Evolutionary conservation across 1,139 yeast genomes (phyloP), one percentile per base, ranked within the genome.

Genomic region (Lodderomyces orthopsilosis): DNA sequence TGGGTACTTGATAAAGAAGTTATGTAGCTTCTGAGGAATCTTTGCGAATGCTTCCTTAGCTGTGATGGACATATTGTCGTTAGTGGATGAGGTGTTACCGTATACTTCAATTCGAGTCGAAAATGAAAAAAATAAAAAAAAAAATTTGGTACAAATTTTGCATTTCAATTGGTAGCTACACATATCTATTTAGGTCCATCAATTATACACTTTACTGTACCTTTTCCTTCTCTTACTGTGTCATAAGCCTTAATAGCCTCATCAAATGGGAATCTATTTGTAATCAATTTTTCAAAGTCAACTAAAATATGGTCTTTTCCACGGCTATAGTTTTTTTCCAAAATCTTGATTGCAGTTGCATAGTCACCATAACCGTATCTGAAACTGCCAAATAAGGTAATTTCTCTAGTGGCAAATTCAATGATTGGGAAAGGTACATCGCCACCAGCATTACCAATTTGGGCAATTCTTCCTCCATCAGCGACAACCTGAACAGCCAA

Each of bases 181-280:
- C 9, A 6, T 10, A 14, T 33, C 37, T 45, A 47, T 38, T 47
- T 70, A 2, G 77, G 77, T 7, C 78, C 78, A 43, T 70, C 74
- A 47, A 73, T 73, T 42, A 73, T 66, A 53, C 73, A 66, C 56
- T 73, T 73, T 45, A 73, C 75, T 44, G 73, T 66, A 27, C 70
- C 75, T 35, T 56, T 56, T 18, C 77, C 77, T 9, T 66, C 63
- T 54, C 73, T 74, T 35, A 83, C 86, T 45, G 78, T 73, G 49
- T 86, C 85, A 63, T 88, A 91, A 2, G 97, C 97, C 55, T 83
- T 77, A 48, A 79, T 77, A 22, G 96, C 93, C 44, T 90, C 85
- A 40, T 78, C 76, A 56, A 88, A 86, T 43, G 74, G 63, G 71
- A 78, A 88, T 55, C 85, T 76, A 63, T 89, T 93, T 10, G 96